A percentile compares a stretch with the other conserved stretches of the same genome.
phyloP scores from a whole-genome alignment of 2,329 filamentous ascomycete species.

The Xylaria hypoxylon region DNA sequence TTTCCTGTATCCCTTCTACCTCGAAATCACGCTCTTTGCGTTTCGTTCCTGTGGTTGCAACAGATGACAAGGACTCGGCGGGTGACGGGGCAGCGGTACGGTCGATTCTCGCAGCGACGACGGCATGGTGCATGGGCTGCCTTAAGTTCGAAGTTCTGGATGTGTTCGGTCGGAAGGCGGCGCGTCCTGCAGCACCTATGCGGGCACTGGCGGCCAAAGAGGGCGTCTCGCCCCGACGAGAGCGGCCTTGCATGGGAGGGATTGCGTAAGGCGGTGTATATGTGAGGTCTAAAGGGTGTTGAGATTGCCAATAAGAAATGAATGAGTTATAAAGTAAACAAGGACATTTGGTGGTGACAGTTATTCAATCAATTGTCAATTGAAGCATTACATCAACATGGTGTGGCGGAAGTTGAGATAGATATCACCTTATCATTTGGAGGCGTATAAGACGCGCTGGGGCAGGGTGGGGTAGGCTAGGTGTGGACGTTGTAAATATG shows the following conservation, averaged over 20 bases:
- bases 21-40: slow-evolving; percentile 91
- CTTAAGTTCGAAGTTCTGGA: slow-evolving; percentile 45
- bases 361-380: background rate
- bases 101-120: slow-evolving; percentile 49
- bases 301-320: slow-evolving; percentile 15
- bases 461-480: slow-evolving; percentile 24
- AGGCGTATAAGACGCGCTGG: slow-evolving; percentile 28
- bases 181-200: slow-evolving; percentile 40
- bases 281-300: slow-evolving; percentile 2
- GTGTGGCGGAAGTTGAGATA: background rate
- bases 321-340: background rate
- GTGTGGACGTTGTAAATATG: no score
- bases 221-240: slow-evolving; percentile 50
- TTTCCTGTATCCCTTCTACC: slow-evolving; percentile 77
- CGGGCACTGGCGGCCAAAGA: slow-evolving; percentile 44
- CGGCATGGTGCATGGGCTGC: slow-evolving; percentile 44
- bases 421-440: background rate
- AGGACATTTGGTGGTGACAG: slow-evolving; percentile 1
- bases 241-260: slow-evolving; percentile 49
- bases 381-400: background rate
- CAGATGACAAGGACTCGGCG: slow-evolving; percentile 74
- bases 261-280: background rate
- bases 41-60: slow-evolving; percentile 73
- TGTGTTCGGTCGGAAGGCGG: slow-evolving; percentile 42
- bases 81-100: slow-evolving; percentile 71